Percentiles rank a stretch among this genome's conserved stretches.
These are phyloP conservation scores for Prinsepia uniflora DNA, from an alignment of 306 rosid species.

Conservation along the genomic window DNA sequence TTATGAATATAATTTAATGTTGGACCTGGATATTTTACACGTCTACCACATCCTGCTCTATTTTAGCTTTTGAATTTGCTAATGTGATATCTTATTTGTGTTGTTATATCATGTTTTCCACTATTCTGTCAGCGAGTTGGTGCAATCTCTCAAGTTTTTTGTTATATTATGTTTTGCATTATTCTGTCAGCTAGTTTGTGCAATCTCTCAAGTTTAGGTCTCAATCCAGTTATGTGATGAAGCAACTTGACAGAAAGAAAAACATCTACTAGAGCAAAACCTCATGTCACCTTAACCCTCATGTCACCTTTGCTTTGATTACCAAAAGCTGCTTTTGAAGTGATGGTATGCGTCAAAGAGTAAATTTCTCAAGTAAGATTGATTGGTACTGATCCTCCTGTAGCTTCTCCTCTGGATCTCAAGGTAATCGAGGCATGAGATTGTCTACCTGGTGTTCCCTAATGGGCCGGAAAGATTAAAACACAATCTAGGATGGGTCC, in stretches of 20 bases:
- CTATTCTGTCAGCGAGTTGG: too few relatives aligned
- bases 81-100: too few relatives aligned
- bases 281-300: conserved; percentile 10
- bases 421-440: conserved; percentile 5
- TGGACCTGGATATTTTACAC: too few relatives aligned
- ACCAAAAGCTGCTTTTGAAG: conserved; percentile 32
- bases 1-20: too few relatives aligned
- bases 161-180: not conserved
- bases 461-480: not conserved
- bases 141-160: too few relatives aligned
- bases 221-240: conserved; percentile 13
- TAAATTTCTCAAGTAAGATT: conserved; percentile 19
- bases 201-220: conserved; percentile 23
- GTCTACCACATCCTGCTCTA: too few relatives aligned
- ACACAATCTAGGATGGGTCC: conserved; percentile 7
- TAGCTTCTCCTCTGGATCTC: conserved; percentile 18
- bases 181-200: conserved; percentile 10
- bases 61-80: too few relatives aligned
- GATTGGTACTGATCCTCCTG: too few relatives aligned
- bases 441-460: conserved; percentile 29
- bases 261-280: conserved; percentile 25
- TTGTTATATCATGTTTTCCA: too few relatives aligned
- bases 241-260: conserved; percentile 34
- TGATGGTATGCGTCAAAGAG: not conserved
- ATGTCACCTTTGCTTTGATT: conserved; percentile 20